A percentile compares a stretch with the other conserved stretches of the same genome.
Evolutionary conservation across 2,329 filamentous ascomycete genomes (phyloP).

Genomic region (Microcyclosporella mali): DNA sequence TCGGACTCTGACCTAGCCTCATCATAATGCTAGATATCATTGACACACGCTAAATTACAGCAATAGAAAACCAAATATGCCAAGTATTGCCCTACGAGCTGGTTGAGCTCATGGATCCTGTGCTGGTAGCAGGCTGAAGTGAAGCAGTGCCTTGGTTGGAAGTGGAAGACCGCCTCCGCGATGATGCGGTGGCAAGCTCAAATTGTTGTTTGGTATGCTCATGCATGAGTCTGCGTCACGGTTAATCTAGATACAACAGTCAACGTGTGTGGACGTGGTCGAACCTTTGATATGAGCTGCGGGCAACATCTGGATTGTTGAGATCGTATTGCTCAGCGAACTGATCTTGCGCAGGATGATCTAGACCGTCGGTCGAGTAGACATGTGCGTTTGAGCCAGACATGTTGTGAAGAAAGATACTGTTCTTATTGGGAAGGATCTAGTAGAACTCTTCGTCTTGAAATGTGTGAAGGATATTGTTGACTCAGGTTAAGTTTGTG

Average conservation of each 20-base stretch:
- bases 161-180: slow-evolving; percentile 35
- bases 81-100: slow-evolving; percentile 12
- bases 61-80: too few relatives aligned
- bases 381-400: slow-evolving; percentile 7
- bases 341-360: slow-evolving; percentile 34
- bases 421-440: too few relatives aligned
- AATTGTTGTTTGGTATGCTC: slow-evolving; percentile 47
- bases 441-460: too few relatives aligned
- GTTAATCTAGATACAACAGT: neutral
- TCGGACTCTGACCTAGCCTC: too few relatives aligned
- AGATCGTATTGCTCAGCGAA: slow-evolving; percentile 41
- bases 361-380: slow-evolving; percentile 7
- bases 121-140: slow-evolving; percentile 22
- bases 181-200: slow-evolving; percentile 40
- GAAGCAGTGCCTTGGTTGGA: slow-evolving; percentile 15
- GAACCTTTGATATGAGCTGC: slow-evolving; percentile 42
- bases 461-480: too few relatives aligned
- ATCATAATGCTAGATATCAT: too few relatives aligned
- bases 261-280: slow-evolving; percentile 3
- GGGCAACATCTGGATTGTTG: slow-evolving; percentile 35
- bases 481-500: neutral
- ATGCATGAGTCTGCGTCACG: slow-evolving; percentile 47
- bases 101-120: slow-evolving; percentile 25
- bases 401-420: too few relatives aligned
- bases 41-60: too few relatives aligned